These are phyloP conservation scores for Kluyveromyces aestuarii DNA, from an alignment of 805 yeast species.

Conservation along the genomic window DNA sequence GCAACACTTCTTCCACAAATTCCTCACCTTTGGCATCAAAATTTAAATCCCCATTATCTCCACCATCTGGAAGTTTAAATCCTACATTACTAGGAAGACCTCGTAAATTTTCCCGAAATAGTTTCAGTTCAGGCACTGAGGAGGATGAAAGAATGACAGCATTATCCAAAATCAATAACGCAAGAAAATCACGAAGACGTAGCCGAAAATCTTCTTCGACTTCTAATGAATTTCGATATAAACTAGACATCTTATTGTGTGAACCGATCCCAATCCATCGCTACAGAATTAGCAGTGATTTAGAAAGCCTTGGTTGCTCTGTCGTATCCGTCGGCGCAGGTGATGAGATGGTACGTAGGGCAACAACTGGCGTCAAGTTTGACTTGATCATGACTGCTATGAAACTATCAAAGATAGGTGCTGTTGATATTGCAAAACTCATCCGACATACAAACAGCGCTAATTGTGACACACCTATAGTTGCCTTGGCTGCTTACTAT, in stretches of 20 bases:
- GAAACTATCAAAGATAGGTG: constrained; percentile 55
- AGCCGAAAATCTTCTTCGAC: constrained; percentile 20
- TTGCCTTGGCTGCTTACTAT: constrained; percentile 64
- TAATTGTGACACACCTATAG: constrained; percentile 69
- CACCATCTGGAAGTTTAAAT: constrained; percentile 15
- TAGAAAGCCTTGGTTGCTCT: constrained; percentile 66
- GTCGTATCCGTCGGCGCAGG: constrained; percentile 73
- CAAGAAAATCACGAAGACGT: constrained; percentile 19
- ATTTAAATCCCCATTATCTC: constrained; percentile 23
- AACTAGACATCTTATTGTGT: constrained; percentile 66
- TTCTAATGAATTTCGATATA: constrained; percentile 13
- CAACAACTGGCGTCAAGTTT: constrained; percentile 75
- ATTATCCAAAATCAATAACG: constrained; percentile 20
- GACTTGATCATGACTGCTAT: constrained; percentile 76
- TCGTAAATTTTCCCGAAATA: constrained; percentile 9
- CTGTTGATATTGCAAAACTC: constrained; percentile 68
- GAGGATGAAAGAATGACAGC: constrained; percentile 23
- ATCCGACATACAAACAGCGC: constrained; percentile 66
- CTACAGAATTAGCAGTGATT: constrained; percentile 50
- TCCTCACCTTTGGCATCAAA: constrained; percentile 10
- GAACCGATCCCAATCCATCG: constrained; percentile 82
- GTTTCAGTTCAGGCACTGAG: constrained; percentile 12
- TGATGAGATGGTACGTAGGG: constrained; percentile 72
- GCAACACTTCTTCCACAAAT: neutral
- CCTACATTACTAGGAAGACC: constrained; percentile 40